Evolutionary conservation across 2,329 filamentous ascomycete genomes (phyloP), one percentile per base, ranked within the genome.

Genomic region (Fusarium vanettenii): DNA sequence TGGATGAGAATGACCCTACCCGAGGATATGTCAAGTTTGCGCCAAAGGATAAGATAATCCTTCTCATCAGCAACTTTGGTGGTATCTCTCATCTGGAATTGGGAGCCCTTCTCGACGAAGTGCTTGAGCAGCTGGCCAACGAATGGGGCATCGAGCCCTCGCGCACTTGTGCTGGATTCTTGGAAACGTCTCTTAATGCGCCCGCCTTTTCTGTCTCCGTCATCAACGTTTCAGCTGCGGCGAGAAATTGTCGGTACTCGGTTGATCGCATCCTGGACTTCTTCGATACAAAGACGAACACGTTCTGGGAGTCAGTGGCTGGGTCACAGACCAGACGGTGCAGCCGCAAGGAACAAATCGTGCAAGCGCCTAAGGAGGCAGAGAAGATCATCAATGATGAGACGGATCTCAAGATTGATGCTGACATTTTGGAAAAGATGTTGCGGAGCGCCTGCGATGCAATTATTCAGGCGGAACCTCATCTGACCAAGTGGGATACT

Each of bases 111-210:
- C 82, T 87, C 14, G 86, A 89, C 67, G 88, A 90, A 79, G 79
- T 89, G 13, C 84, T 89, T 8, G 83, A 84, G 39, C 89, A 90
- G 76, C 81, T 90, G 13, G 82, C 81, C 8, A 71, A 67, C 1
- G 79, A 85, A 69, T 90, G 88, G 86, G 82, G 83, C 7, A 84
- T 89, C 6, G 80, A 83, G 56, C 88, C 89, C 0, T 85, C 86
- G 5, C 86, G 92, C 33, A 87, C 93, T 61, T 86, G 89, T 61
- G 84, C 87, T 0, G 92, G 92, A 2, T 91, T 89, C 31, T 88
- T 92, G 66, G 93, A 94, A 87, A 94, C 92, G 0, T 93, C 91
- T 18, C 87, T 94, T 76, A 94, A 94, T 73, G 92, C 91, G 0
- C 88, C 92, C 0, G 92, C 92, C 0, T 94, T 94, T 78, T 92